Conservation (phyloP, 176 grass and related monocot species). For the Triticum aestivum region IWGSC_CS_RefSeq_v2.1 NC_057802.1:616152902-616153401, state of each 20-base stretch:
- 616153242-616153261: too few species aligned
- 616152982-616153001: neutral
- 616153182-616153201: slow-evolving; percentile 19
- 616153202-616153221: slow-evolving; percentile 46
- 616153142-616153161: too few species aligned
- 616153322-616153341: too few species aligned
- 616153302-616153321: too few species aligned
- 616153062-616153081: slow-evolving; percentile 1
- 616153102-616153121: slow-evolving; percentile 17
- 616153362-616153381: too few species aligned
- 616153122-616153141: neutral
- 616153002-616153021: neutral
- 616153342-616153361: too few species aligned
- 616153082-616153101: neutral
- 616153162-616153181: neutral
- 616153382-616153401: too few species aligned
- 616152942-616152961: neutral
- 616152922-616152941: too few species aligned
- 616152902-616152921: too few species aligned
- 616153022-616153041: neutral
- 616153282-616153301: too few species aligned
- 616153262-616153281: too few species aligned
- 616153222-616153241: neutral
- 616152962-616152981: neutral
- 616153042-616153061: slow-evolving; percentile 22